Evolutionary conservation across 1,284 basidiomycete genomes (phyloP).

Genomic region (Cutaneotrichosporon sp.): DNA sequence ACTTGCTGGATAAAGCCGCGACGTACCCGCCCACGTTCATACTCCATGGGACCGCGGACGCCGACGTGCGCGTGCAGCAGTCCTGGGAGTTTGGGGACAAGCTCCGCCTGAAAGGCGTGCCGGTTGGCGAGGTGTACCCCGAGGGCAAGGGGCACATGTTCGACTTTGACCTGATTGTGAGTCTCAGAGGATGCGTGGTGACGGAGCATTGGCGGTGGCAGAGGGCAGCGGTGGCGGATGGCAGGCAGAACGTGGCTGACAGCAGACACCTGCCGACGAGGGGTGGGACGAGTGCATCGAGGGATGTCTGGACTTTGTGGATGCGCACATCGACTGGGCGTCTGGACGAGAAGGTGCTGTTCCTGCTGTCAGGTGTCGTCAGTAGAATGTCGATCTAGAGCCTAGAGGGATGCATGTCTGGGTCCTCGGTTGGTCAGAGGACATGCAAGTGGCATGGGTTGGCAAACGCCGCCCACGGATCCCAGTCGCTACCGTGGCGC

Average conservation of each 20-base stretch:
- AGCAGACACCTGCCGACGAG: constrained; percentile 27
- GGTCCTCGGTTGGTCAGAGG: too few relatives aligned
- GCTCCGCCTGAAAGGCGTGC: constrained; percentile 21
- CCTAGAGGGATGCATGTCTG: too few relatives aligned
- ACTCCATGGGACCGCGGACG: constrained; percentile 33
- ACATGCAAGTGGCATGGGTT: too few relatives aligned
- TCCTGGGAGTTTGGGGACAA: constrained; percentile 22
- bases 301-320: constrained; percentile 31
- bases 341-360: too few relatives aligned
- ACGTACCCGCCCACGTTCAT: constrained; percentile 34
- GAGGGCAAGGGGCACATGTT: constrained; percentile 21
- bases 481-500: too few relatives aligned
- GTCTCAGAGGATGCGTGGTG: too few relatives aligned
- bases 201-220: too few relatives aligned
- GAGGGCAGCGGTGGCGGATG: too few relatives aligned
- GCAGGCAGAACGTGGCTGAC: not conserved
- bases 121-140: constrained; percentile 14
- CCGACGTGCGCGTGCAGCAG: constrained; percentile 28
- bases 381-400: too few relatives aligned
- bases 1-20: constrained; percentile 14
- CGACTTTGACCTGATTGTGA: constrained; percentile 21
- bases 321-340: constrained; percentile 20
- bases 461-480: too few relatives aligned
- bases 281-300: constrained; percentile 34
- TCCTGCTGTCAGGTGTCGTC: too few relatives aligned